Evolutionary conservation across 306 rosid species (phyloP), one percentile per base, ranked within the genome.

Genomic region (Ochetophila trinervis): DNA sequence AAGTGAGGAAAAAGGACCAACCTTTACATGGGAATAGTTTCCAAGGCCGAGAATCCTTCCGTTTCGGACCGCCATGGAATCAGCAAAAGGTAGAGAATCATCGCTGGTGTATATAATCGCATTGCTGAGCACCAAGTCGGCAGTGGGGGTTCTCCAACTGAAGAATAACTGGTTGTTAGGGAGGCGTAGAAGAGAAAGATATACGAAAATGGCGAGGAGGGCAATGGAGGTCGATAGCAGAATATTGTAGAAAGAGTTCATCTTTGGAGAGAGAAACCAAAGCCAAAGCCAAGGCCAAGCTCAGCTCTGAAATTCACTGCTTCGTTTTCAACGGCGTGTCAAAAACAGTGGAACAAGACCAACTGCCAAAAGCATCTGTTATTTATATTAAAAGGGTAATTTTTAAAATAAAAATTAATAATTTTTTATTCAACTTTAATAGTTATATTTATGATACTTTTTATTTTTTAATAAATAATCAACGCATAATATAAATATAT

Each of bases 31-130:
- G 49, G 91, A 88, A 57, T 75, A 66, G 63, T 77, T 86, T 13
- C 96, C 96, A 27, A 91, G 42, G 4, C 88, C 83, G 72, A 91
- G 78, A 76, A 91, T 74, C 75, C 87, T 78, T 53, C 96, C 88
- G 63, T 73, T 70, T 62, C 67, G 82, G 53, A 91, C 77, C 4
- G 96, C 96, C 89, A 86, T 81, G 65, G 96, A 85, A 8, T 85
- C 79, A 15, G 90, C 94, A 57, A 88, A 88, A 36, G 91, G 89
- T 60, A 88, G 78, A 61, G 91, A 74, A 1, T 84, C 96, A 55
- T 88, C 85, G 53, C 93, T 76, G 1, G 96, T 86, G 80, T 73
- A 88, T 65, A 88, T 84, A 27, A 79, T 74, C 18, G 79, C 95
- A 77, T 91, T 86, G 53, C 27, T 83, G 18, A 88, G 42, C 51